These are phyloP conservation scores for Colletotrichum melonis DNA, from an alignment of 2,329 filamentous ascomycete genomes.

Conservation along the genomic window DNA sequence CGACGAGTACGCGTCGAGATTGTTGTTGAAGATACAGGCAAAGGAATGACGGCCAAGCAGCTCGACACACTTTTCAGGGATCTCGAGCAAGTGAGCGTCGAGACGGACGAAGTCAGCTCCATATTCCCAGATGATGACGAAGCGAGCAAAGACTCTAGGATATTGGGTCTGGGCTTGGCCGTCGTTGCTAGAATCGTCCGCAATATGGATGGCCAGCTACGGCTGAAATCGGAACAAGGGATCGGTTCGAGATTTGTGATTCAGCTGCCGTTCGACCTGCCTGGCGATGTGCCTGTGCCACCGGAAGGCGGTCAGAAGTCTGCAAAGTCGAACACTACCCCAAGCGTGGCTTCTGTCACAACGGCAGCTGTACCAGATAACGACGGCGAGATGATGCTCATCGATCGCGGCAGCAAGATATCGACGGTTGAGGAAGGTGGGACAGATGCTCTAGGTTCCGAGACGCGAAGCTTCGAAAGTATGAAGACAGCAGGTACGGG, in stretches of 20 bases:
- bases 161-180: conserved; percentile 85
- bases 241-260: conserved; percentile 87
- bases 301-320: conserved; percentile 32
- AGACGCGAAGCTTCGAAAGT: conserved; percentile 48
- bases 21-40: conserved; percentile 79
- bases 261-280: conserved; percentile 79
- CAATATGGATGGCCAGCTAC: conserved; percentile 91
- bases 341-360: conserved; percentile 46
- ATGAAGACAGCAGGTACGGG: conserved; percentile 48
- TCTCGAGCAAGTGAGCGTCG: conserved; percentile 67
- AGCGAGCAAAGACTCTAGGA: conserved; percentile 49
- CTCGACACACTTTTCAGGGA: conserved; percentile 69
- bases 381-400: conserved; percentile 70
- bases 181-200: conserved; percentile 86
- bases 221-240: conserved; percentile 84
- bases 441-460: not conserved
- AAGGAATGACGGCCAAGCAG: conserved; percentile 74
- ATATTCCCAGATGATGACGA: conserved; percentile 40
- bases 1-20: conserved; percentile 77
- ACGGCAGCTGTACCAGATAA: conserved; percentile 44
- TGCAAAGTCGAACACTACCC: conserved; percentile 37
- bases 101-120: conserved; percentile 44
- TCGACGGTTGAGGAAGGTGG: conserved; percentile 18
- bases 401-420: conserved; percentile 57
- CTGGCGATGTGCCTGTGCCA: conserved; percentile 48